Base-by-base conservation (phyloP, 2,329 filamentous ascomycete species). In the Sporothrix sp. region DNA sequence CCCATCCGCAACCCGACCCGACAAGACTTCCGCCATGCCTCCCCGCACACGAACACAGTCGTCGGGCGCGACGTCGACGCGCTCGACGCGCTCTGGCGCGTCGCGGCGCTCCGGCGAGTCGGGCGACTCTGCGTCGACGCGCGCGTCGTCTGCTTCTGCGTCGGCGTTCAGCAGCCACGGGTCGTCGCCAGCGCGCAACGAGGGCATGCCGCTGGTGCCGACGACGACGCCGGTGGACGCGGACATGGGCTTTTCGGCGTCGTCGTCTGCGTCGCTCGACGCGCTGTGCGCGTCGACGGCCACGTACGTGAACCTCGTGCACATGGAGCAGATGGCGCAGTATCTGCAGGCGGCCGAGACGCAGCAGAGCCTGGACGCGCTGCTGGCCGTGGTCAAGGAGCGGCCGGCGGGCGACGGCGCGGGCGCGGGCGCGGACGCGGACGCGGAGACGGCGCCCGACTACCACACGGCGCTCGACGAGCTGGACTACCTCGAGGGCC, bases 401-500 rank as follows among this genome's bases (percentile, higher is more conserved):
- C 11, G 18, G 30, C 2, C 7, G 3, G 3, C 7, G 3, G 32
- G 25, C 13, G 11, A 11, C 9, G n/a, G 9, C 11, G 21, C 10
- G 2, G 8, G 23, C 18, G 14, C 18, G 13, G 23, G n/a, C 23
- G 23, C 16, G 39, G 42, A 42, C 8, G n/a, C 11, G 3, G n/a
- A 33, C 32, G 32, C 40, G 27, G 35, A 10, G 9, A 23, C 14
- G 27, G 10, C 20, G 1, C 28, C 36, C 13, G 55, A 55, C 37
- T 58, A 57, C 48, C 52, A 54, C 42, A 45, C 55, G 20, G 55
- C 54, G 0, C 53, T 58, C 6, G 48, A 49, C 45, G 91, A 97
- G 66, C 74, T 97, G 25, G 74, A 77, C 27, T 90, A 97, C 67
- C 96, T 97, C 71, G 88, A 87, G 69, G 90, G 96, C 68, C 79